phyloP scores from a whole-genome alignment of 1,284 basidiomycete species.

The Microbotryomycetes sp. region DNA sequence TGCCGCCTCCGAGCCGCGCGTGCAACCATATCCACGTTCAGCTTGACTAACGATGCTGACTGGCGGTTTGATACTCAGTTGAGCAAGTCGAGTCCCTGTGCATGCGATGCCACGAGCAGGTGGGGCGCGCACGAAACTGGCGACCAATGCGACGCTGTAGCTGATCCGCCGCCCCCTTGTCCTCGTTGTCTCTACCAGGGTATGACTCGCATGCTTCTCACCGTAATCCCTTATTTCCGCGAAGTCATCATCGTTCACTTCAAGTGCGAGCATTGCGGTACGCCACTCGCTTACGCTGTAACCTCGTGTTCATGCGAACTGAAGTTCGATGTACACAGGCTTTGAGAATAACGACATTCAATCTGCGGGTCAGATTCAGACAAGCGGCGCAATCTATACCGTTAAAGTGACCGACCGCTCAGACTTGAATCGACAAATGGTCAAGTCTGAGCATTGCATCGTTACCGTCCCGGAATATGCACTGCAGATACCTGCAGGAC shows the following conservation, averaged over 20 bases:
- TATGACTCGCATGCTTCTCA: constrained; percentile 81
- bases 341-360: constrained; percentile 87
- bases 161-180: constrained; percentile 19
- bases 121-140: constrained; percentile 40
- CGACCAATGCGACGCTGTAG: neutral
- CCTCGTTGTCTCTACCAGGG: constrained; percentile 51
- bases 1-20: neutral
- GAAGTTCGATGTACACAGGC: constrained; percentile 9
- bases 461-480: constrained; percentile 80
- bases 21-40: too few relatives aligned
- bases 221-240: constrained; percentile 90
- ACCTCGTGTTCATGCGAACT: too few relatives aligned
- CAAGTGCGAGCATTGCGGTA: constrained; percentile 86
- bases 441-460: constrained; percentile 79
- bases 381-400: constrained; percentile 59
- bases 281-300: constrained; percentile 30
- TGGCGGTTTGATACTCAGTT: too few relatives aligned
- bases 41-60: too few relatives aligned
- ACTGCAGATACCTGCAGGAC: constrained; percentile 73
- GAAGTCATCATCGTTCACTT: constrained; percentile 97
- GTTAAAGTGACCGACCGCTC: constrained; percentile 63
- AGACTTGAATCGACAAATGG: constrained; percentile 88
- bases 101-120: constrained; percentile 87
- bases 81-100: constrained; percentile 77
- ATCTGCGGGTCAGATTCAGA: constrained; percentile 77